Conservation (phyloP, 2,329 filamentous ascomycete species). For the Malbranchea zuffiana region DNA sequence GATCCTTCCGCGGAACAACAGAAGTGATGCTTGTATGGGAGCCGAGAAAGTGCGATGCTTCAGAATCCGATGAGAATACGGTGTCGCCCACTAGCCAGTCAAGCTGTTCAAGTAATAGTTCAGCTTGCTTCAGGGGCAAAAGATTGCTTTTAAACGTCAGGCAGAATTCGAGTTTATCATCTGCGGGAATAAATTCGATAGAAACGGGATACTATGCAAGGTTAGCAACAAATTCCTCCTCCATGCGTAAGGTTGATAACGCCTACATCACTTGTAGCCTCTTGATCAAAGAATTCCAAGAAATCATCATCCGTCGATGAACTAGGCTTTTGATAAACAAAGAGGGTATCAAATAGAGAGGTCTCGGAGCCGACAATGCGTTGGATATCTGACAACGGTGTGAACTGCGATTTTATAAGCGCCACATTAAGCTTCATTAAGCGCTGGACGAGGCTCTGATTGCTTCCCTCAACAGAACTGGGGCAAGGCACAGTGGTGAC, state of each 20-base stretch:
- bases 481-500: conserved; percentile 69
- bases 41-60: conserved; percentile 31
- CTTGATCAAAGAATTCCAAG: conserved; percentile 56
- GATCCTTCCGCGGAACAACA: conserved; percentile 50
- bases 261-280: conserved; percentile 53
- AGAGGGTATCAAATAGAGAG: conserved; percentile 69
- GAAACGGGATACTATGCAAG: conserved; percentile 56
- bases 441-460: conserved; percentile 46
- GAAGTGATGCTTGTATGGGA: conserved; percentile 41
- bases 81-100: conserved; percentile 55
- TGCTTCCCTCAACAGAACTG: conserved; percentile 45
- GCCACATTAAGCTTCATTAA: conserved; percentile 57
- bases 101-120: conserved; percentile 58
- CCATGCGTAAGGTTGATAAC: conserved; percentile 4
- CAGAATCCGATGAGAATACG: conserved; percentile 38
- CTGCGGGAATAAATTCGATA: conserved; percentile 58
- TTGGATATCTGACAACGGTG: conserved; percentile 61
- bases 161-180: conserved; percentile 46
- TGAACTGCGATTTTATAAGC: conserved; percentile 59
- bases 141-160: conserved; percentile 55
- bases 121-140: conserved; percentile 58
- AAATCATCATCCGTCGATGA: conserved; percentile 20
- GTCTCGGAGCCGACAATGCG: conserved; percentile 55
- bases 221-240: conserved; percentile 10
- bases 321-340: conserved; percentile 64